Percentiles rank a stretch among this genome's conserved stretches.
phyloP scores from a whole-genome alignment of 345 rosid species.

The Eucalyptus victrix region DNA sequence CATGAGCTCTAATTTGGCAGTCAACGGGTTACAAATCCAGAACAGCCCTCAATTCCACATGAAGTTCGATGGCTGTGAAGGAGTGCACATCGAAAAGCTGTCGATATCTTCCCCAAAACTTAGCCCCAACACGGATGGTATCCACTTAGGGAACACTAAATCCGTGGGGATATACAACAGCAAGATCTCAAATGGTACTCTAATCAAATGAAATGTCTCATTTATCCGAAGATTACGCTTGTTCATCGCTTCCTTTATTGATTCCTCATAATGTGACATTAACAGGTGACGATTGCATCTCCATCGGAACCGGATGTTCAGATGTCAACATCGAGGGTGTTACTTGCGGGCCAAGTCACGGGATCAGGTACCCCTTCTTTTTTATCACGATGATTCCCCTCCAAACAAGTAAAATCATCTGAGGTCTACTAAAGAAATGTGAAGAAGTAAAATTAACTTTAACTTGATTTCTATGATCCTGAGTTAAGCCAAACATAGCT shows the following conservation, averaged over 20 bases:
- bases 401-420: neutral
- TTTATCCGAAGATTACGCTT: neutral
- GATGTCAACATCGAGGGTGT: constrained; percentile 59
- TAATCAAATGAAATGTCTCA: neutral
- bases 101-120: constrained; percentile 81
- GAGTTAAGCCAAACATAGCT: neutral
- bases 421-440: neutral
- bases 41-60: constrained; percentile 94
- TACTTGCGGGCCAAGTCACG: constrained; percentile 90
- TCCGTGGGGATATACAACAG: constrained; percentile 71
- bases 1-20: constrained; percentile 83
- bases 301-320: constrained; percentile 74
- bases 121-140: constrained; percentile 93
- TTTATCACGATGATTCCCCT: neutral
- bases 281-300: constrained; percentile 81
- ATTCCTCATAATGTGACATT: neutral
- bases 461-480: neutral
- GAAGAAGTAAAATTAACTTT: neutral
- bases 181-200: constrained; percentile 66
- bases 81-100: constrained; percentile 50
- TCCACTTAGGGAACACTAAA: constrained; percentile 74
- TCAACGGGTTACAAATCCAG: constrained; percentile 57
- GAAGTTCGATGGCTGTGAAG: constrained; percentile 95
- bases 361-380: constrained; percentile 48
- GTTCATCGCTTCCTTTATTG: neutral